These are phyloP conservation scores for Nitzschia palea DNA, from an alignment of 108 stramenopile genomes.

Conservation along the genomic window DNA sequence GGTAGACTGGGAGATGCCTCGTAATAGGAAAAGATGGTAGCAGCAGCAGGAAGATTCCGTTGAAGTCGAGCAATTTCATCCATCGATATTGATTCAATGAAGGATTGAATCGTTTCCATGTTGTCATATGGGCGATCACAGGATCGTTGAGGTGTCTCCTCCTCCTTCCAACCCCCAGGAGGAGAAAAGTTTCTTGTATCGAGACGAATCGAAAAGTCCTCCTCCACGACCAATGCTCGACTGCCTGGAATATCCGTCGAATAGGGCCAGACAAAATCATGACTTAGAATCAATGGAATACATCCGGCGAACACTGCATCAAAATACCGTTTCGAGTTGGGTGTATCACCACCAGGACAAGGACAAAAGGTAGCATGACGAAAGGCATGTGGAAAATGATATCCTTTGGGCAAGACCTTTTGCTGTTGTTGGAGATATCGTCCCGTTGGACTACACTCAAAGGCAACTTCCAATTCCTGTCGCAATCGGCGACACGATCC, in stretches of 20 bases:
- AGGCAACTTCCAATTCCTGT: slow-evolving; percentile 7
- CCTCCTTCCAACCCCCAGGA: background rate
- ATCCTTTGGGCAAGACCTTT: slow-evolving; percentile 4
- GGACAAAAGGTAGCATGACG: slow-evolving; percentile 51
- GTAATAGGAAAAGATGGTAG: slow-evolving; percentile 34
- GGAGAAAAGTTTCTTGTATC: slow-evolving; percentile 4
- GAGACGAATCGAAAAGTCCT: slow-evolving; percentile 18
- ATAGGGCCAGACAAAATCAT: slow-evolving; percentile 42
- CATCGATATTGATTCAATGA: slow-evolving; percentile 21
- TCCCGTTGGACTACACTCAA: slow-evolving; percentile 9
- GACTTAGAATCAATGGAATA: slow-evolving; percentile 40
- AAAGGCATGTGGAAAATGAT: slow-evolving; percentile 29
- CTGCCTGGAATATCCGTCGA: slow-evolving; percentile 9
- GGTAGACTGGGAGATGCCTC: slow-evolving; percentile 15
- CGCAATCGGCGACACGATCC: slow-evolving; percentile 24
- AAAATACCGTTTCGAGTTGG: slow-evolving; percentile 60
- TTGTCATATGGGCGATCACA: background rate
- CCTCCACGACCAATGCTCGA: background rate
- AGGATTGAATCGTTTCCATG: background rate
- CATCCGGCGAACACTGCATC: slow-evolving; percentile 54
- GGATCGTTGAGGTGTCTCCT: background rate
- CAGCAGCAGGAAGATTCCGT: slow-evolving; percentile 18
- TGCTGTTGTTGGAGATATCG: background rate
- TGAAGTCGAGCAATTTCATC: slow-evolving; percentile 36
- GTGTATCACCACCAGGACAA: slow-evolving; percentile 56